A percentile compares a stretch with the other conserved stretches of the same genome.
Conservation (phyloP, 2,329 filamentous ascomycete genomes). For the Penicillium corylophilum region DNA sequence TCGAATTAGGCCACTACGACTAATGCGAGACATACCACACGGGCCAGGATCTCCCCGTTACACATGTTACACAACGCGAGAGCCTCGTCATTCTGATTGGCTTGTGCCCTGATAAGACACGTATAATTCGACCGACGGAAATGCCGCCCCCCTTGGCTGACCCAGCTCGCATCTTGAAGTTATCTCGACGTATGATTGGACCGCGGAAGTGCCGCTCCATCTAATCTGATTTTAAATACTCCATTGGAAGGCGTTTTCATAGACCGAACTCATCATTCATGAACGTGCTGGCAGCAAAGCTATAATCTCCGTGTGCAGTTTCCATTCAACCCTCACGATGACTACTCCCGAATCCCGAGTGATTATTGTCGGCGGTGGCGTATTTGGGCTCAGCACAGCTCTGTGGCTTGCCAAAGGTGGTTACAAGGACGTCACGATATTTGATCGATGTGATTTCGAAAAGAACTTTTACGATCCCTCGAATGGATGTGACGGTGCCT, state of each 20-base stretch:
- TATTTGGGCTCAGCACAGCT: constrained; percentile 54
- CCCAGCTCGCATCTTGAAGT: neutral
- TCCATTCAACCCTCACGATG: neutral
- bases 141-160: neutral
- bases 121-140: neutral
- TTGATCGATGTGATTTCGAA: constrained; percentile 35
- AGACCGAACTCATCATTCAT: neutral
- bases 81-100: neutral
- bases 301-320: neutral
- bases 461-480: neutral
- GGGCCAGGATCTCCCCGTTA: too few relatives aligned
- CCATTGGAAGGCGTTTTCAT: neutral
- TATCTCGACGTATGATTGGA: neutral
- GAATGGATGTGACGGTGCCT: neutral
- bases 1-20: neutral
- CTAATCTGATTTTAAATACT: neutral
- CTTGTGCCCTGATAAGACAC: neutral
- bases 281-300: neutral
- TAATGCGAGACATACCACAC: too few relatives aligned
- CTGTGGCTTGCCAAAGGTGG: constrained; percentile 30
- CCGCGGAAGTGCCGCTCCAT: neutral
- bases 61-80: too few relatives aligned
- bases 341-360: constrained; percentile 11
- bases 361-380: constrained; percentile 52
- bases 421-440: constrained; percentile 48